Evolutionary conservation across 1,139 yeast species (phyloP).

Genomic region (Taiozyma sp.): DNA sequence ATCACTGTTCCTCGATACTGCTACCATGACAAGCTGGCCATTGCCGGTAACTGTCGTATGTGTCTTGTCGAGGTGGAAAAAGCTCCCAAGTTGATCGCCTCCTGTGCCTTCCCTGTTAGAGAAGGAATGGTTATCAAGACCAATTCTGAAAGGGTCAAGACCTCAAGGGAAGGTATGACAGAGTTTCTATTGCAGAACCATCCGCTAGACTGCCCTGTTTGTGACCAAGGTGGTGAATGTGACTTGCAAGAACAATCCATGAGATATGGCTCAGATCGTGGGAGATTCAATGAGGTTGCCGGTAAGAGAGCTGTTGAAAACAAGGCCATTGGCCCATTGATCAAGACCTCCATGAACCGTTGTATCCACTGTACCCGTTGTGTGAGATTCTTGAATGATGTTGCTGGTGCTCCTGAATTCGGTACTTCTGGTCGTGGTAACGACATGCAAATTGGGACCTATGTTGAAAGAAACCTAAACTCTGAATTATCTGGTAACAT

Average conservation of each 20-base stretch:
- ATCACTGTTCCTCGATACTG: slow-evolving; percentile 85
- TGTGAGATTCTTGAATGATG: slow-evolving; percentile 84
- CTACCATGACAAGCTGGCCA: slow-evolving; percentile 84
- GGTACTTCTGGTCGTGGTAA: slow-evolving; percentile 91
- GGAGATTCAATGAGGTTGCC: slow-evolving; percentile 72
- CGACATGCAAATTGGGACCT: slow-evolving; percentile 89
- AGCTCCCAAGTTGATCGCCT: slow-evolving; percentile 86
- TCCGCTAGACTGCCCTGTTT: slow-evolving; percentile 89
- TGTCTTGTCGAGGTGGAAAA: slow-evolving; percentile 87
- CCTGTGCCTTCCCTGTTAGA: slow-evolving; percentile 89
- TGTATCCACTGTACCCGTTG: slow-evolving; percentile 93
- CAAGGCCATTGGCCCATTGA: slow-evolving; percentile 85
- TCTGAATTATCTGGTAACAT: slow-evolving; percentile 86
- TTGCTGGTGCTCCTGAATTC: slow-evolving; percentile 90
- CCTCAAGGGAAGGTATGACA: slow-evolving; percentile 87
- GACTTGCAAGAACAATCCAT: slow-evolving; percentile 85
- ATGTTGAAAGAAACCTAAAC: slow-evolving; percentile 78
- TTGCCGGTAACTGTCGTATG: slow-evolving; percentile 97
- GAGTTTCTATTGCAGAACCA: slow-evolving; percentile 87
- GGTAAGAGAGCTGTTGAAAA: slow-evolving; percentile 92
- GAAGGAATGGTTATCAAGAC: slow-evolving; percentile 88
- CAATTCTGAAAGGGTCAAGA: slow-evolving; percentile 70
- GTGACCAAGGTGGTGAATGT: slow-evolving; percentile 96
- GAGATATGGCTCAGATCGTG: slow-evolving; percentile 83
- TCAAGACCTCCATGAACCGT: slow-evolving; percentile 89